These are phyloP conservation scores for Epichloe brachyelytri DNA, from an alignment of 2,329 filamentous ascomycete genomes.

Conservation along the genomic window DNA sequence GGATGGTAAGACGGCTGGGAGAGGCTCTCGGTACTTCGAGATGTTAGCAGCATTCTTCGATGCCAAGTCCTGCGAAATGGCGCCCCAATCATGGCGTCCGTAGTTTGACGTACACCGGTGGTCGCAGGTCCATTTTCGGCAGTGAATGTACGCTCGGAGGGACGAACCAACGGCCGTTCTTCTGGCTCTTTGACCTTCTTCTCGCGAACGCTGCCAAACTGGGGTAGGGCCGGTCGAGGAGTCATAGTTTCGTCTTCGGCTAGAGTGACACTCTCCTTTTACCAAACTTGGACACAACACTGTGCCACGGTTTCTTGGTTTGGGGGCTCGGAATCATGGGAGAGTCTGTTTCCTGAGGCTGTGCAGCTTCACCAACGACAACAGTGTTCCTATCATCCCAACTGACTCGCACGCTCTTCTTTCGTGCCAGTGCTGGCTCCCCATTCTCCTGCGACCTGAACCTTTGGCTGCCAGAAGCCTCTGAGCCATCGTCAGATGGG, in stretches of 20 bases:
- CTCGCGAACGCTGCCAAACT: conserved; percentile 61
- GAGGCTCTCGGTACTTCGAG: conserved; percentile 46
- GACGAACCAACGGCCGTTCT: conserved; percentile 46
- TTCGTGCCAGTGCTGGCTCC: conserved; percentile 31
- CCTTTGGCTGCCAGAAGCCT: conserved; percentile 21
- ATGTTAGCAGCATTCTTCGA: conserved; percentile 42
- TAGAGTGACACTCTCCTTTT: conserved; percentile 33
- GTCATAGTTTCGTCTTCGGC: conserved; percentile 60
- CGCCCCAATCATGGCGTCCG: conserved; percentile 45
- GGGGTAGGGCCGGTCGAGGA: conserved; percentile 60
- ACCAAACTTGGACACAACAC: conserved; percentile 31
- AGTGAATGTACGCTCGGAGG: conserved; percentile 26
- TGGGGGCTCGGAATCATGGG: conserved; percentile 23
- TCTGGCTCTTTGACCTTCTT: conserved; percentile 40
- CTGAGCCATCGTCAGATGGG: conserved; percentile 36
- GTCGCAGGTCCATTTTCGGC: conserved; percentile 1
- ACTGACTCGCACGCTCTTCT: conserved; percentile 61
- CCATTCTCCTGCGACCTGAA: conserved; percentile 18
- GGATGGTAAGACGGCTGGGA: conserved; percentile 58
- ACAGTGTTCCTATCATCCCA: conserved; percentile 57
- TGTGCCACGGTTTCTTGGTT: conserved; percentile 37
- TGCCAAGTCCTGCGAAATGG: conserved; percentile 41
- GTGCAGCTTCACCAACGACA: conserved; percentile 36
- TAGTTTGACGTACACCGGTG: conserved; percentile 34
- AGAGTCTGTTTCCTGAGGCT: conserved; percentile 25